Evolutionary conservation across 305 asterid species (phyloP).

Genomic region (Fraxinus albicans): DNA sequence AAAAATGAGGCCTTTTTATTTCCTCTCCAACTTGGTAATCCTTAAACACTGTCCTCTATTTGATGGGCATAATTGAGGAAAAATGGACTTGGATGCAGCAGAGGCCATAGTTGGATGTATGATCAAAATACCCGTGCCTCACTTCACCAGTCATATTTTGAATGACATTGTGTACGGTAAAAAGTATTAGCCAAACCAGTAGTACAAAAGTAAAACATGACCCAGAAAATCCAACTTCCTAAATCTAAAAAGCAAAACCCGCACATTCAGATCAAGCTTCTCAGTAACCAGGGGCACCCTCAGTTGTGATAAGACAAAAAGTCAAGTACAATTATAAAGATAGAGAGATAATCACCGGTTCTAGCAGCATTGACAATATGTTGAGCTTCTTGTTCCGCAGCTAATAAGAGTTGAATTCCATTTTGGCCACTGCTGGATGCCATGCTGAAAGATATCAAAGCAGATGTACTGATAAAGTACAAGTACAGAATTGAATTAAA

Average conservation of each 20-base stretch:
- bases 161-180: neutral
- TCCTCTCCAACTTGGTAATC: neutral
- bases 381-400: conserved; percentile 83
- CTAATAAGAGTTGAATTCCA: conserved; percentile 59
- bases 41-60: neutral
- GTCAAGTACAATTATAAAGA: neutral
- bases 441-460: conserved; percentile 32
- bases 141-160: neutral
- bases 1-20: neutral
- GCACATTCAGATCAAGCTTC: neutral
- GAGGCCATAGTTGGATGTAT: neutral
- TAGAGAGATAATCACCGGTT: conserved; percentile 42
- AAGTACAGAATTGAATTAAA: neutral
- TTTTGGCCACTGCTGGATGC: conserved; percentile 62
- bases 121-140: neutral
- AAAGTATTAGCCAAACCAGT: neutral
- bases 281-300: neutral
- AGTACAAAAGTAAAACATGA: neutral
- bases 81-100: neutral
- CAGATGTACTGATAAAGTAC: conserved; percentile 25
- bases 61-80: neutral
- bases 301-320: neutral
- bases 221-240: neutral
- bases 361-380: conserved; percentile 69
- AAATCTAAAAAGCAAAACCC: neutral